phyloP scores from a whole-genome alignment of 164 flowering plant genomes.

The Kingdonia uniflora region DNA sequence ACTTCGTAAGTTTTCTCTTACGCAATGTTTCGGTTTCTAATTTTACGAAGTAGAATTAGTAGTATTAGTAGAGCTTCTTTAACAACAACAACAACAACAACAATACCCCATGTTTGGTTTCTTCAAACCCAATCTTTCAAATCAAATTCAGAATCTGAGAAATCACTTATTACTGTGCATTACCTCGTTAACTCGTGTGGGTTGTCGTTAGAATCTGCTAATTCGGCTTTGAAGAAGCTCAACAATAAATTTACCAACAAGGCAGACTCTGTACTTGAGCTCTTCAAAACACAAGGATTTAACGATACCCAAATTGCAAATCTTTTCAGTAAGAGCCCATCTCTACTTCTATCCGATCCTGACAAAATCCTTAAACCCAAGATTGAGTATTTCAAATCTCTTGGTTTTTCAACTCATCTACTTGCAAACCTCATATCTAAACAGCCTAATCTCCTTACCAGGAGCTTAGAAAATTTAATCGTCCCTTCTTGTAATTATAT shows the following conservation, averaged over 20 bases:
- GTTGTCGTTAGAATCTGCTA: background rate
- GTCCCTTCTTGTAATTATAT: background rate
- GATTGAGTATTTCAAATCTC: background rate
- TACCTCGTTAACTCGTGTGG: conserved; percentile 5
- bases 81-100: too few species aligned
- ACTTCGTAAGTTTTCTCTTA: too few species aligned
- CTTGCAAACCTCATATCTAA: background rate
- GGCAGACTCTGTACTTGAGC: background rate
- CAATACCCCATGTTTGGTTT: too few species aligned
- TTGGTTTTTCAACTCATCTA: background rate
- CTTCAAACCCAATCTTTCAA: conserved; percentile 4
- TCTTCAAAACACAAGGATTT: background rate
- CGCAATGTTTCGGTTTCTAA: too few species aligned
- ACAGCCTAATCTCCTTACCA: background rate
- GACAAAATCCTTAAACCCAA: background rate
- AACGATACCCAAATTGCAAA: background rate
- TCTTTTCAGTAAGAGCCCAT: background rate
- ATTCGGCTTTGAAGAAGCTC: background rate
- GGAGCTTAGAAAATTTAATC: background rate
- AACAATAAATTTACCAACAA: background rate
- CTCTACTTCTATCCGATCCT: background rate
- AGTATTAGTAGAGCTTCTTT: too few species aligned
- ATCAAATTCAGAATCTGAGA: background rate
- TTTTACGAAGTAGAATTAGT: too few species aligned
- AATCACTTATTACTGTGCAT: background rate